Percentiles rank a stretch among this genome's conserved stretches.
phyloP scores from a whole-genome alignment of 2,329 filamentous ascomycete species.

The Neonectria magnoliae region DNA sequence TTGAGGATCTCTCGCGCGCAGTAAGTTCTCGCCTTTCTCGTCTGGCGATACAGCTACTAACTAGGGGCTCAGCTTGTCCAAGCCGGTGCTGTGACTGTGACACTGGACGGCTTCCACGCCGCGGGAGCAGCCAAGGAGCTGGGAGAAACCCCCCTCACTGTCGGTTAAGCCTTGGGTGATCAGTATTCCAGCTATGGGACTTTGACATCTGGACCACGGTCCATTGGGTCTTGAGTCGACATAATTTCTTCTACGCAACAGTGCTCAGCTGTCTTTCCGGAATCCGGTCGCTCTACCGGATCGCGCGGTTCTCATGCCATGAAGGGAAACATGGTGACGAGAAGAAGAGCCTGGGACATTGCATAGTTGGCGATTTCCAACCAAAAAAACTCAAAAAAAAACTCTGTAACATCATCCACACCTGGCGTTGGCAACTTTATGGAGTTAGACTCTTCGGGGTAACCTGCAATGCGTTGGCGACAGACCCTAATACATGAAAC shows the following conservation, averaged over 20 bases:
- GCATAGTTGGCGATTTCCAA: constrained; percentile 6
- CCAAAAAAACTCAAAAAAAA: neutral
- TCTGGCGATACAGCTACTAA: constrained; percentile 34
- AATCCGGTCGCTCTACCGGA: neutral
- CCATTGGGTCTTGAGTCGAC: neutral
- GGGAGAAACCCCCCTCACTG: constrained; percentile 44
- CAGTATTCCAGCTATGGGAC: neutral
- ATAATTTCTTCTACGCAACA: neutral
- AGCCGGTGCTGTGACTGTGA: constrained; percentile 90
- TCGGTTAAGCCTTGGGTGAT: constrained; percentile 27
- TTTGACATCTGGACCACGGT: neutral
- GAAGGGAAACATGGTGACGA: neutral
- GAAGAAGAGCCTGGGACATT: neutral
- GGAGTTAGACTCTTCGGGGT: constrained; percentile 34
- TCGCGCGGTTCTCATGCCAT: neutral
- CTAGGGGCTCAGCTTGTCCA: constrained; percentile 76
- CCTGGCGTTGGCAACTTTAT: constrained; percentile 38
- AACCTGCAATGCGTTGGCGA: constrained; percentile 31
- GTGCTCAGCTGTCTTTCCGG: neutral
- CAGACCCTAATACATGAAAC: constrained; percentile 24
- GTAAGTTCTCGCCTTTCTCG: constrained; percentile 64
- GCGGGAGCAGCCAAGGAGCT: constrained; percentile 47
- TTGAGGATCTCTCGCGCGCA: constrained; percentile 91
- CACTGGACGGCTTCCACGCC: constrained; percentile 83
- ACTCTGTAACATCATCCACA: constrained; percentile 36